Base-by-base conservation (phyloP, 495 filamentous ascomycete species). In the Mytilinidion resinicola region DNA sequence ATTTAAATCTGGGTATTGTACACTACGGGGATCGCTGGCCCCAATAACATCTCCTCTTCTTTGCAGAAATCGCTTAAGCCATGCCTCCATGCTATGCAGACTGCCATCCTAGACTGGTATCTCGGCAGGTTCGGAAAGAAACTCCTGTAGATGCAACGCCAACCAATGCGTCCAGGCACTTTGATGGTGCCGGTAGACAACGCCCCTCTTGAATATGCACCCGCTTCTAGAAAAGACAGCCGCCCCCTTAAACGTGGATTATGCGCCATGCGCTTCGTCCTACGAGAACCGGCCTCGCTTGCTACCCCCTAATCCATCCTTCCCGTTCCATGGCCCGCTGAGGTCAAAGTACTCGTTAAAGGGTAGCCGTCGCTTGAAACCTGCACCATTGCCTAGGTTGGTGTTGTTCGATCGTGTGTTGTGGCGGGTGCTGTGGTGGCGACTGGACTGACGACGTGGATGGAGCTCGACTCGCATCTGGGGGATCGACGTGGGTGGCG, bases 261-360 rank as follows among this genome's bases (percentile, higher is more conserved):
- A 47, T 4, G 15, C 9, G 12, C 8, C 4, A 38, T 35, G n/a
- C 20, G 12, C 14, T 41, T 11, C n/a, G n/a, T n/a, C 59, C 80
- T 68, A 91, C 59, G 76, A 76, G 67, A 86, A 86, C 61, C 88
- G 78, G 49, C 82, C 83, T 56, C 90, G 77, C 77, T 95, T 95
- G 25, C 62, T 60, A 12, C 70, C 51, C n/a, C 82, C 80, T 20
- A 79, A 79, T 54, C 79, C 70, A 63, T 91, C 89, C 59, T 83
- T 82, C 11, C 79, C 78, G 59, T 86, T 80, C 21, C 81, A 77
- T 38, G 88, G 61, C 41, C 79, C 81, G 6, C 82, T 82, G n/a
- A 96, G 70, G 60, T 93, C 89, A 62, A 95, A 95, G 58, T 91
- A 85, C 56, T 96, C 91, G 2, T 81, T 80, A 38, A 90, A 80